These are phyloP conservation scores for Eutrema yunnanense DNA, from an alignment of 345 rosid species.

Conservation along the genomic window DNA sequence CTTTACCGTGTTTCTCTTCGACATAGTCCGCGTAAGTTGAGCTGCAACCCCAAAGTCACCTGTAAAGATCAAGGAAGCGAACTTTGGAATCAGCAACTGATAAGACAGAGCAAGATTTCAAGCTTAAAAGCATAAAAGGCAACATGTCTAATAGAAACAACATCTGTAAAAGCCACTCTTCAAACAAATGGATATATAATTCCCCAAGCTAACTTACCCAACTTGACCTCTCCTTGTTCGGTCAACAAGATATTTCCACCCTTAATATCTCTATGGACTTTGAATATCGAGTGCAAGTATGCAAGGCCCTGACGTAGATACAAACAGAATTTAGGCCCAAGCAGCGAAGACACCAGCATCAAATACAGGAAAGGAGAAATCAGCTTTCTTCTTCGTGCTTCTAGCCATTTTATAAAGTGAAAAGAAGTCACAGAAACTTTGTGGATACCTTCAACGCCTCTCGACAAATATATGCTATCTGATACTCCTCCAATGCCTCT, in stretches of 20 bases:
- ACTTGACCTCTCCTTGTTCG: constrained; percentile 97
- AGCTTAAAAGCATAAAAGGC: background rate
- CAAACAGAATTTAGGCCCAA: constrained; percentile 9
- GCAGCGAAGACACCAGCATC: background rate
- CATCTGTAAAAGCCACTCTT: background rate
- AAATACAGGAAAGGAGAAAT: constrained; percentile 4
- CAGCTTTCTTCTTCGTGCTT: constrained; percentile 15
- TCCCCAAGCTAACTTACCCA: constrained; percentile 59
- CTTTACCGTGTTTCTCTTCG: constrained; percentile 90
- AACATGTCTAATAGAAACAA: background rate
- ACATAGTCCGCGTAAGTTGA: constrained; percentile 98
- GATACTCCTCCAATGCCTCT: constrained; percentile 91
- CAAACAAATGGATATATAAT: background rate
- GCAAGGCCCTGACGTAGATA: constrained; percentile 72
- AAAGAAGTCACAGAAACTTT: background rate
- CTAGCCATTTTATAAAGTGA: constrained; percentile 11
- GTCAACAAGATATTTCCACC: constrained; percentile 98
- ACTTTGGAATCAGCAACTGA: constrained; percentile 8
- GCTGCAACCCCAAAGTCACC: constrained; percentile 99
- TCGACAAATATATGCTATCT: constrained; percentile 89
- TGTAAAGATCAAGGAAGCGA: constrained; percentile 31
- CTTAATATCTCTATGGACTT: constrained; percentile 97
- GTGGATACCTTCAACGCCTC: constrained; percentile 86
- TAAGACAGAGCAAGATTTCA: constrained; percentile 1
- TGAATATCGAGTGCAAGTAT: constrained; percentile 92